Evolutionary conservation across 257 asterid species (phyloP), one percentile per base, ranked within the genome.

Genomic region (Fraxinus excelsior): DNA sequence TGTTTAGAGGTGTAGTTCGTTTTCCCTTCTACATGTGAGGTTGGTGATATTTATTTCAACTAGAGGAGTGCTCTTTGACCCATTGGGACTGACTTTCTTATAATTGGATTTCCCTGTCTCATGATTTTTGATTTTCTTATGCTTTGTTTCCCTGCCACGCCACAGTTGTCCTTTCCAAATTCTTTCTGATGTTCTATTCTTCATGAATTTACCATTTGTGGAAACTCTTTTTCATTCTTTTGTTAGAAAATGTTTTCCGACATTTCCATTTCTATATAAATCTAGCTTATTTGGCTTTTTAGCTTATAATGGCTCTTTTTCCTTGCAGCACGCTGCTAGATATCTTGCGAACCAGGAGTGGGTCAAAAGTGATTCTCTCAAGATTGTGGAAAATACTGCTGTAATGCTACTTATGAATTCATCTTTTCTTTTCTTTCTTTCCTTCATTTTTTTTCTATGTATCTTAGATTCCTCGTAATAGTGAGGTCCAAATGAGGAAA

Each of bases 321-420:
- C 72, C 74, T 82, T 88, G 82, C 92, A 96, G 99, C 99, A 96
- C 85, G 99, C 99, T 72, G 99, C 99, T 81, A 91, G 99, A 80
- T 96, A 96, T 85, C 97, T 96, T 67, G 97, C 98, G 21, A 96
- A 96, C 82, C 98, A 91, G 91, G 99, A 96, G 85, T 96, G 99
- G 99, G 99, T 96, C 82, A 96, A 96, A 88, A 96, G 94, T 84
- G 99, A 96, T 86, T 96, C 99, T 80, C 99, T 96, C 91, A 96
- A 96, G 96, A 93, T 96, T 81, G 99, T 96, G 80, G 99, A 96
- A 90, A 96, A 96, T 86, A 96, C 99, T 71, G 99, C 99, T 84
- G 99, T 96, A 96, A 88, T 81, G 76, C 84, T 84, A 76, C 89
- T 84, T 12, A 26, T 68, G 70, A 51, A 13, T 38, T 76, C 72